Conservation (phyloP, 345 rosid genomes). For the Rhizophora apiculata region DNA sequence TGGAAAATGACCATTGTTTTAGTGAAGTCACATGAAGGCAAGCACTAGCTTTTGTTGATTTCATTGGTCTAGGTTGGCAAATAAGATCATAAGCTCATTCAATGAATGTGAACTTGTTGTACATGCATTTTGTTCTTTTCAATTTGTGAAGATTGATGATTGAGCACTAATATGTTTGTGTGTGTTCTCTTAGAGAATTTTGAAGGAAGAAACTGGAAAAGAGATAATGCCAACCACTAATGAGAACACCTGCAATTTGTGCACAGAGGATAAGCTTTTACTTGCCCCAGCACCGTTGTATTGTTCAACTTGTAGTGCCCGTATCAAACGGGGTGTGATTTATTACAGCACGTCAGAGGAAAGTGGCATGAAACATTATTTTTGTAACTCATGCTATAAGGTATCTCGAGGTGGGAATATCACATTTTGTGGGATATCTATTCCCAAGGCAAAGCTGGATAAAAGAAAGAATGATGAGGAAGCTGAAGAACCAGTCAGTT, state of each 20-base stretch:
- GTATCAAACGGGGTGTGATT: conserved; percentile 25
- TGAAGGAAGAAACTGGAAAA: conserved; percentile 19
- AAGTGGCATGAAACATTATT: conserved; percentile 28
- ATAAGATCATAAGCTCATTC: too few relatives aligned
- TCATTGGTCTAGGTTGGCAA: too few relatives aligned
- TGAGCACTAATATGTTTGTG: conserved; percentile 14
- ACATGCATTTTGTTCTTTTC: neutral
- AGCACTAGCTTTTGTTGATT: too few relatives aligned
- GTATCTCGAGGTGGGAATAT: conserved; percentile 18
- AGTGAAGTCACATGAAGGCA: too few relatives aligned
- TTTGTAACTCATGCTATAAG: conserved; percentile 44
- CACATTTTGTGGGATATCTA: conserved; percentile 23
- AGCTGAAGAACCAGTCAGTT: conserved; percentile 40
- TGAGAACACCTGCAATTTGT: conserved; percentile 46
- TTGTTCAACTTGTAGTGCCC: conserved; percentile 39
- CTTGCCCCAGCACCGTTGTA: conserved; percentile 43
- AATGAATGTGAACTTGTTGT: too few relatives aligned
- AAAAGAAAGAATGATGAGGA: conserved; percentile 38
- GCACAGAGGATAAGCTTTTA: conserved; percentile 32
- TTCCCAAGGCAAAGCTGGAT: conserved; percentile 35
- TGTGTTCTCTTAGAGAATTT: conserved; percentile 20
- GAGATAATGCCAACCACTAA: conserved; percentile 6
- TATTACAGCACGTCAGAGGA: conserved; percentile 39
- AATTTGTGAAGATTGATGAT: neutral
- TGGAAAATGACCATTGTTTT: too few relatives aligned